phyloP scores from a whole-genome alignment of 257 asterid genomes.

The Nicotiana attenuata region DNA sequence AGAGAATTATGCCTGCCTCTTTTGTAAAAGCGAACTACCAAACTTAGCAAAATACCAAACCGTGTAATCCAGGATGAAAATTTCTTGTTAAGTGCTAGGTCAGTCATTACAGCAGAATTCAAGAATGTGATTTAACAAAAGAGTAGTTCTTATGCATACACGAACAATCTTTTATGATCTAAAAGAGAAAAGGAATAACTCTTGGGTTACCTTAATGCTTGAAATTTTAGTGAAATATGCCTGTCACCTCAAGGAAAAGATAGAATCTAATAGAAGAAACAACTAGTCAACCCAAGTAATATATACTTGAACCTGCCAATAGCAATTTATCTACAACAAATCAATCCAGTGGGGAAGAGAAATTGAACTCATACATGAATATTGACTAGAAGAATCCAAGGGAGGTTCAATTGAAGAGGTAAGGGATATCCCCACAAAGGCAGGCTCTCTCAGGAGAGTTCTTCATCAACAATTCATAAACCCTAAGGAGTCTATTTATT shows the following conservation, averaged over 20 bases:
- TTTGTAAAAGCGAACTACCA: background rate
- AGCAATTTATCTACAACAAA: too few relatives aligned
- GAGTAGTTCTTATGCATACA: background rate
- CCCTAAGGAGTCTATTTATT: too few relatives aligned
- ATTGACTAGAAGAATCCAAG: too few relatives aligned
- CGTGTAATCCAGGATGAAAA: background rate
- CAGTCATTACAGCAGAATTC: background rate
- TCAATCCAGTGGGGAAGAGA: too few relatives aligned
- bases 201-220: background rate
- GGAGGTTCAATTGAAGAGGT: too few relatives aligned
- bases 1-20: background rate
- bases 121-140: background rate
- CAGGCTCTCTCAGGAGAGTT: too few relatives aligned
- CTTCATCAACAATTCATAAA: too few relatives aligned
- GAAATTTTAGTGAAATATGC: background rate
- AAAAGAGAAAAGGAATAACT: background rate
- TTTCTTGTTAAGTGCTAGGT: background rate
- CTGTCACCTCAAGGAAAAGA: background rate
- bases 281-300: too few relatives aligned
- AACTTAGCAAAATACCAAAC: background rate
- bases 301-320: too few relatives aligned
- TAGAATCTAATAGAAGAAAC: too few relatives aligned
- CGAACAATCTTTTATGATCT: background rate
- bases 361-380: too few relatives aligned
- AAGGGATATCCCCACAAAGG: too few relatives aligned